These are phyloP conservation scores for Xylariaceae sp. DNA, from an alignment of 2,329 filamentous ascomycete genomes.

Conservation along the genomic window DNA sequence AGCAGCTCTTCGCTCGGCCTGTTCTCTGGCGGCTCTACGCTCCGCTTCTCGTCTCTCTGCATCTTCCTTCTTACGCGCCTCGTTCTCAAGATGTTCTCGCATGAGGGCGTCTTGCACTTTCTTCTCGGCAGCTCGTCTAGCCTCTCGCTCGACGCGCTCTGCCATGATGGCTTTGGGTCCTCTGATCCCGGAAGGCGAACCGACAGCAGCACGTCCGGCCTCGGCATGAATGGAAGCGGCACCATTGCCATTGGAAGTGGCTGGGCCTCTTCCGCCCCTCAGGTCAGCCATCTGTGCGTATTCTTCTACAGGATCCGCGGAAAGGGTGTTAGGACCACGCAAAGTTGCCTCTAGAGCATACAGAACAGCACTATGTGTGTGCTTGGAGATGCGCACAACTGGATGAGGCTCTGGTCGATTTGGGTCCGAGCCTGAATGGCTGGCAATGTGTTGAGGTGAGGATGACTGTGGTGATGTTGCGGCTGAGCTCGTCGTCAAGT, in stretches of 20 bases:
- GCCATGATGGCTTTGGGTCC: conserved; percentile 92
- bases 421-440: conserved; percentile 28
- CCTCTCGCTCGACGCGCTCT: conserved; percentile 73
- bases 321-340: conserved; percentile 77
- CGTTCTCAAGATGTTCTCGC: conserved; percentile 55
- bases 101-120: conserved; percentile 53
- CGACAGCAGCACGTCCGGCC: conserved; percentile 41
- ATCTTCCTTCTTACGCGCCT: conserved; percentile 52
- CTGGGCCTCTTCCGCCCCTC: conserved; percentile 51
- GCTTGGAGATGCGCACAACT: conserved; percentile 66
- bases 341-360: conserved; percentile 90
- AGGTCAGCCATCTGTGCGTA: conserved; percentile 90
- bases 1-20: conserved; percentile 31
- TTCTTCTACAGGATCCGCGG: conserved; percentile 79
- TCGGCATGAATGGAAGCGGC: conserved; percentile 43
- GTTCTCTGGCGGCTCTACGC: conserved; percentile 48
- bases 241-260: conserved; percentile 53
- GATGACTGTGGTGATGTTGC: conserved; percentile 33
- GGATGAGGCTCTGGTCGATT: conserved; percentile 41
- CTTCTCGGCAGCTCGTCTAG: conserved; percentile 47
- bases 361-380: conserved; percentile 85
- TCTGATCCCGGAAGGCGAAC: conserved; percentile 64
- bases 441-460: conserved; percentile 25
- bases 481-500: conserved; percentile 42
- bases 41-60: conserved; percentile 55